Base-by-base conservation (phyloP, 2,329 filamentous ascomycete genomes). In the Davidsoniella eucalypti region DNA sequence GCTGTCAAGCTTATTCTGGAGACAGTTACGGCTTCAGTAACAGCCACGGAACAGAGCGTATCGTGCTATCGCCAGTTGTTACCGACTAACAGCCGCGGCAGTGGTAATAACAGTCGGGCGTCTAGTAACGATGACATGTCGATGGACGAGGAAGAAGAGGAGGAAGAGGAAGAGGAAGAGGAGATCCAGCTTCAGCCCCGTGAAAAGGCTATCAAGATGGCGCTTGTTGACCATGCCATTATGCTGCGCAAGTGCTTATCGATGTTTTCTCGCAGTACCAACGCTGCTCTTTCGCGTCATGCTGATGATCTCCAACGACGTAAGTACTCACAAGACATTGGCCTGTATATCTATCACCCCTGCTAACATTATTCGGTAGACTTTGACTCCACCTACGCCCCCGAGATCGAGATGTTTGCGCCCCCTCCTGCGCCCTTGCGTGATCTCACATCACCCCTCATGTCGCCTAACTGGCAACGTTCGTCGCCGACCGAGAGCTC, bases 221-320 rank as follows among this genome's bases (percentile, higher is more conserved):
- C 87, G 0, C 72, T 96, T 26, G 75, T 94, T 40, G 92, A 96
- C 59, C 88, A 96, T 63, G 86, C 87, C 2, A 75, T 94, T 53
- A 81, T 86, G 63, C 79, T 96, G 58, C 87, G 90, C 67, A 80
- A 86, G 55, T 90, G 86, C 58, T 65, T 96, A 55, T 71, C 71
- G 3, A 71, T 80, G 57, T 85, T 86, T 63, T 72, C 73, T 52
- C 78, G 75, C 63, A 78, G 72, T 67, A 73, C 64, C 38, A 78
- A 75, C 63, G 76, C 69, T 63, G 72, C 67, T 64, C 78, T 75
- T 62, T 69, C 64, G 57, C 69, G 65, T 54, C 69, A 67, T 42
- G 68, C 75, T 29, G 72, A 76, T 59, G 78, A 83, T 60, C 68
- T 87, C 36, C 70, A 75, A 54, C 70, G 69, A 63, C 72, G 82